Evolutionary conservation across 2,329 filamentous ascomycete species (phyloP).

Genomic region (Plectosphaerella sp.): DNA sequence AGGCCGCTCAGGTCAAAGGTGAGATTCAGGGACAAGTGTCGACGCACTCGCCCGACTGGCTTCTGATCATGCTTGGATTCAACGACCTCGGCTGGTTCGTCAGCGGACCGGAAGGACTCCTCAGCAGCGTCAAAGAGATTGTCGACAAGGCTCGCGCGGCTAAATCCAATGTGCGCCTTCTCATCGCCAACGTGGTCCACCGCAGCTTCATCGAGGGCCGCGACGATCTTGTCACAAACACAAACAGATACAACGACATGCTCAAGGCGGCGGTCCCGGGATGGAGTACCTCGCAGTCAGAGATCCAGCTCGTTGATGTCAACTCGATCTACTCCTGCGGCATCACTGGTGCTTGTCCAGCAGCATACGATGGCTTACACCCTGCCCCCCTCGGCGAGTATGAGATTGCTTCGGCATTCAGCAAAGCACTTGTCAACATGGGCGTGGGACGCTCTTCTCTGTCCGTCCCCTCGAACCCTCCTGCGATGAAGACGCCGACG

Average conservation of each 20-base stretch:
- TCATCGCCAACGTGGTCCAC: constrained; percentile 24
- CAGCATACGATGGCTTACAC: constrained; percentile 36
- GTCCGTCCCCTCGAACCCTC: constrained; percentile 15
- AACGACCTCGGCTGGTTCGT: constrained; percentile 27
- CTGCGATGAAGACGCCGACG: constrained; percentile 8
- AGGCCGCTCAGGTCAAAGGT: constrained; percentile 22
- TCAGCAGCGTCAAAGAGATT: constrained; percentile 19
- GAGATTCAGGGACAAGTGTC: constrained; percentile 20
- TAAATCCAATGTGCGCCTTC: constrained; percentile 19
- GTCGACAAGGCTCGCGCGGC: constrained; percentile 22
- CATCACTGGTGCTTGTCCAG: constrained; percentile 14
- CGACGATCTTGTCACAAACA: constrained; percentile 17
- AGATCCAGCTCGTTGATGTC: constrained; percentile 25
- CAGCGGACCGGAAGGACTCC: constrained; percentile 11
- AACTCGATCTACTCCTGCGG: constrained; percentile 23
- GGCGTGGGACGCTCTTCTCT: constrained; percentile 16
- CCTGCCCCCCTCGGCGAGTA: constrained; percentile 34
- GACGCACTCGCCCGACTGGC: constrained; percentile 23
- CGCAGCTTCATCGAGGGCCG: constrained; percentile 15
- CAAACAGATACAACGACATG: constrained; percentile 19
- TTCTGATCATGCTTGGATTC: constrained; percentile 27
- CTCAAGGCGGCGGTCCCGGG: constrained; percentile 14
- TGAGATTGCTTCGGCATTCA: constrained; percentile 35
- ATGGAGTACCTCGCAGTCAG: constrained; percentile 21
- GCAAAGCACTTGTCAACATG: constrained; percentile 20